Evolutionary conservation across 2,329 filamentous ascomycete species (phyloP).

Genomic region (Hypoxylon sp.): DNA sequence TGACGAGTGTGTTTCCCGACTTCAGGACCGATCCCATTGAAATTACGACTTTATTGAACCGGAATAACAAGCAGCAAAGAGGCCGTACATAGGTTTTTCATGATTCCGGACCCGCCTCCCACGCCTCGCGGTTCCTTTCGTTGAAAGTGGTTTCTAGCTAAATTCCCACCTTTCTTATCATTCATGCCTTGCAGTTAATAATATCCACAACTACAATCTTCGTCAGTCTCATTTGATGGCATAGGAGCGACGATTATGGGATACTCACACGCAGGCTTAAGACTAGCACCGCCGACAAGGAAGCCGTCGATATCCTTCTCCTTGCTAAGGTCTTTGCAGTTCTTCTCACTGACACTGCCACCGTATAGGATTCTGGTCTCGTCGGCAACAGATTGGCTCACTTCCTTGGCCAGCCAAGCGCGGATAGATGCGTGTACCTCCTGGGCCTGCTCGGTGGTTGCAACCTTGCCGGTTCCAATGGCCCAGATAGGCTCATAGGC

Average conservation of each 20-base stretch:
- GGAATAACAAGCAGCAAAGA: conserved; percentile 10
- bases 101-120: background rate
- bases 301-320: conserved; percentile 97
- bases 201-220: conserved; percentile 66
- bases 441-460: conserved; percentile 89
- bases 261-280: conserved; percentile 92
- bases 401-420: conserved; percentile 84
- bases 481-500: conserved; percentile 99
- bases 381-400: conserved; percentile 80
- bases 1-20: background rate
- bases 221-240: conserved; percentile 25
- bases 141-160: conserved; percentile 12
- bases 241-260: conserved; percentile 23
- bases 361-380: conserved; percentile 96
- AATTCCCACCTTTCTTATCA: background rate
- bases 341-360: conserved; percentile 97
- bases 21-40: conserved; percentile 3
- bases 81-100: conserved; percentile 14
- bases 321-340: conserved; percentile 92
- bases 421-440: conserved; percentile 94
- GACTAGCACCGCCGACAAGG: conserved; percentile 93
- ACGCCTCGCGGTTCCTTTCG: conserved; percentile 13
- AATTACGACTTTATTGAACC: conserved; percentile 5
- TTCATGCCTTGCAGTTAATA: conserved; percentile 69
- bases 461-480: conserved; percentile 93